phyloP scores from a whole-genome alignment of 2,329 filamentous ascomycete genomes.

The Berkeleyomyces basicola region DNA sequence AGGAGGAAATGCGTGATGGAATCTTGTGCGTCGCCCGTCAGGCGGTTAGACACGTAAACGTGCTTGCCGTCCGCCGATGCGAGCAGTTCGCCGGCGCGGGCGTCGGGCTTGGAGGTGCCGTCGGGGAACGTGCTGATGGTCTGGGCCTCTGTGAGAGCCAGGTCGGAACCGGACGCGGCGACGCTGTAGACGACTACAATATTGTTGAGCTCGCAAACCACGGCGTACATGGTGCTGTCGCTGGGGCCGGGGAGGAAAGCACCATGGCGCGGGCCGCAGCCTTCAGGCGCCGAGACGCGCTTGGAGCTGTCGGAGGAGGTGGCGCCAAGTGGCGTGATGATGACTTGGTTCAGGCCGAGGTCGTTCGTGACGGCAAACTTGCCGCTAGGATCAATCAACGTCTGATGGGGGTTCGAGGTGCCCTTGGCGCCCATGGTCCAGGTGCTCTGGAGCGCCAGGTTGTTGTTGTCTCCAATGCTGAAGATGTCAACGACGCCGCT shows the following conservation, averaged over 20 bases:
- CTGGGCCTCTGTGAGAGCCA: neutral
- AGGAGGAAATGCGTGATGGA: conserved; percentile 31
- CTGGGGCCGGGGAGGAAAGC: conserved; percentile 10
- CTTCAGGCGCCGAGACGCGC: conserved; percentile 20
- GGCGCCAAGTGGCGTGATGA: conserved; percentile 28
- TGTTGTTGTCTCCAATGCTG: conserved; percentile 20
- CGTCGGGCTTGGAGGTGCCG: conserved; percentile 18
- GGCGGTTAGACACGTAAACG: conserved; percentile 35
- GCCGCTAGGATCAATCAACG: conserved; percentile 31
- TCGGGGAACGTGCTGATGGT: conserved; percentile 3
- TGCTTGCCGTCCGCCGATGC: conserved; percentile 26
- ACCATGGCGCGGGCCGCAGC: conserved; percentile 33
- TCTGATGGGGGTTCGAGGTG: conserved; percentile 29
- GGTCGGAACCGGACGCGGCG: conserved; percentile 16
- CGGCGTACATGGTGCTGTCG: conserved; percentile 12
- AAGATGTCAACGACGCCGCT: conserved; percentile 20
- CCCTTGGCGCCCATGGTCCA: conserved; percentile 20
- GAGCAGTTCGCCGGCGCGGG: conserved; percentile 30
- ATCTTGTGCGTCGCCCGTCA: conserved; percentile 29
- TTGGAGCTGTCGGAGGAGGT: conserved; percentile 25
- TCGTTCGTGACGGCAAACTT: conserved; percentile 33
- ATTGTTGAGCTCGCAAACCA: conserved; percentile 15
- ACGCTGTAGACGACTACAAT: conserved; percentile 17
- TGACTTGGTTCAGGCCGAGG: conserved; percentile 31
- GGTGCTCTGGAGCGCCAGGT: conserved; percentile 1